A percentile compares a stretch with the other conserved stretches of the same genome.
phyloP scores from a whole-genome alignment of 768 basidiomycete species.

The Terana coerulea region DNA sequence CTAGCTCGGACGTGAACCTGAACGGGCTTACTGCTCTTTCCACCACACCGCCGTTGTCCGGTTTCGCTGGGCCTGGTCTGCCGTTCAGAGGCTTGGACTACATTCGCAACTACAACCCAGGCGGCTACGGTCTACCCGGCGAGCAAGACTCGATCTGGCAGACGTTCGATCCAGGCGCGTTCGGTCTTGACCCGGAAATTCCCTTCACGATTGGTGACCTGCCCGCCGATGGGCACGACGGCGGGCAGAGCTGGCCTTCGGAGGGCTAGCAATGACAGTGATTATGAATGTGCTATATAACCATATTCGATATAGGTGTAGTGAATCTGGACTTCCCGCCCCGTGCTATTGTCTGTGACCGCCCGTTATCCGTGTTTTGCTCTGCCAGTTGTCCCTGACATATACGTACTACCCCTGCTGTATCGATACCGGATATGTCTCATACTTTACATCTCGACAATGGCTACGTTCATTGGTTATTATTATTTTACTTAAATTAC shows the following conservation, averaged over 20 bases:
- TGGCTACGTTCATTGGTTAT: not conserved
- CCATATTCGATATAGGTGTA: conserved; percentile 3
- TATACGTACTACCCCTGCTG: conserved; percentile 4
- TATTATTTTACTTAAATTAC: too few species aligned
- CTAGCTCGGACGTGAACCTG: conserved; percentile 5
- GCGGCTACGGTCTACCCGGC: conserved; percentile 27
- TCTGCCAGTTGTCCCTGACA: conserved; percentile 1
- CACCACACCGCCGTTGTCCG: conserved; percentile 50
- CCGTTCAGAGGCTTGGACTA: conserved; percentile 84
- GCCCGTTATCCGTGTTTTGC: conserved; percentile 1
- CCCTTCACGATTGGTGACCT: conserved; percentile 56
- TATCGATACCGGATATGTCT: conserved; percentile 11
- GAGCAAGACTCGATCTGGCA: conserved; percentile 47
- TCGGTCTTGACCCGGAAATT: conserved; percentile 74
- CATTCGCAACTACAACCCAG: conserved; percentile 70
- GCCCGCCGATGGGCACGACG: conserved; percentile 16
- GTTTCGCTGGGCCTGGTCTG: conserved; percentile 67
- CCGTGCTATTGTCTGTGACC: not conserved
- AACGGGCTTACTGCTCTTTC: conserved; percentile 32
- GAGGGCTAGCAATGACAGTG: conserved; percentile 9
- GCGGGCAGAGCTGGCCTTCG: conserved; percentile 15
- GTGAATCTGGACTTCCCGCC: conserved; percentile 1
- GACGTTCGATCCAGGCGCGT: conserved; percentile 69
- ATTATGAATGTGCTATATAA: not conserved
- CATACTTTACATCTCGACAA: conserved; percentile 2